Evolutionary conservation across 177 flowering plant species (phyloP).

Genomic region (Vitis hybrid): DNA sequence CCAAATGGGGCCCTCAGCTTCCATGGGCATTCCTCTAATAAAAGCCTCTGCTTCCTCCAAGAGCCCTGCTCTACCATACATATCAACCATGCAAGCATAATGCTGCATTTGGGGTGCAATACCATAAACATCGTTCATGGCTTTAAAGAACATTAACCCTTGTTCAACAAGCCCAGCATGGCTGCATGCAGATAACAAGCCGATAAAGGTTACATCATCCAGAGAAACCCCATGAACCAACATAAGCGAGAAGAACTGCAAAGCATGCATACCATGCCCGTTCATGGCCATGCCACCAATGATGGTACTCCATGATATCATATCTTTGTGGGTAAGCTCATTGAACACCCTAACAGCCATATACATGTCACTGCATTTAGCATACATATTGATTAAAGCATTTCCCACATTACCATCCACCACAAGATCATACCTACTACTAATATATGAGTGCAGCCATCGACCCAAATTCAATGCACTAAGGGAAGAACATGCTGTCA

Average conservation of each 20-base stretch:
- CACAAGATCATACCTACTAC: slow-evolving; percentile 4
- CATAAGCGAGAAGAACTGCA: slow-evolving; percentile 28
- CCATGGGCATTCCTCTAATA: slow-evolving; percentile 23
- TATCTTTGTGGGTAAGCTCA: slow-evolving; percentile 18
- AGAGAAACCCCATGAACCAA: slow-evolving; percentile 25
- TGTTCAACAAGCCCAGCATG: slow-evolving; percentile 25
- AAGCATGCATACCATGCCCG: slow-evolving; percentile 21
- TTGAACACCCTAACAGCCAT: slow-evolving; percentile 25
- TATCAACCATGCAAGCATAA: slow-evolving; percentile 30
- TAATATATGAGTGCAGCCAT: slow-evolving; percentile 19
- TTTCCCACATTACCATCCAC: slow-evolving; percentile 22
- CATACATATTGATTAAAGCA: slow-evolving; percentile 33
- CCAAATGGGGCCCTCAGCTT: slow-evolving; percentile 27
- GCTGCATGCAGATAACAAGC: slow-evolving; percentile 33
- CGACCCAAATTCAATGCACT: slow-evolving; percentile 25
- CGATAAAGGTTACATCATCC: slow-evolving; percentile 28
- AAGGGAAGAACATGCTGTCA: slow-evolving; percentile 31
- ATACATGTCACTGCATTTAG: slow-evolving; percentile 22
- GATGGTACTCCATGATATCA: slow-evolving; percentile 31
- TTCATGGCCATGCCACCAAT: slow-evolving; percentile 36
- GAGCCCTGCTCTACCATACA: slow-evolving; percentile 28
- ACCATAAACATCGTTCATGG: slow-evolving; percentile 20
- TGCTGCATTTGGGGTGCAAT: slow-evolving; percentile 23
- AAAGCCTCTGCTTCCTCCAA: slow-evolving; percentile 35
- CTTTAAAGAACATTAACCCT: slow-evolving; percentile 29